Base-by-base conservation (phyloP, 2,329 filamentous ascomycete genomes). In the Dendryphion nanum region DNA sequence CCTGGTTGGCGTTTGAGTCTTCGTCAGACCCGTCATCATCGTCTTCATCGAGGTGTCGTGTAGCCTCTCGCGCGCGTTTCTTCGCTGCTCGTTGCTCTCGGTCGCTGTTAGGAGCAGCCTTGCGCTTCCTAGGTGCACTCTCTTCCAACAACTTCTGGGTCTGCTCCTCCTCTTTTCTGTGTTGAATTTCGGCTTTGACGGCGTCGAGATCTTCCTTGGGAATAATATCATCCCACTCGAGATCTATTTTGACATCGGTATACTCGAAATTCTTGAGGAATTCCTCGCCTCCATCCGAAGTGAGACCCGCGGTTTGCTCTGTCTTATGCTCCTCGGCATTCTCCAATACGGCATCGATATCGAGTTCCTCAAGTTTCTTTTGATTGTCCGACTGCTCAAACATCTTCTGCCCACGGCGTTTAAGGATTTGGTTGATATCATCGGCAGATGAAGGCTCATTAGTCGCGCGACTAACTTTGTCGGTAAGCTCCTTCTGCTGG, bases 171-270 rank as follows among this genome's bases (percentile, higher is more conserved):
- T 95, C 82, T 39, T 86, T 81, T 57, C 86, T 85, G 63, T 85
- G 82, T 51, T 94, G 86, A 56, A 97, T 91, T 35, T 95, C 88
- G 0, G 82, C 83, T 64, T 94, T 95, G 67, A 97, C 86, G 43
- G 83, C 83, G 13, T 90, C 90, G 14, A 98, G 78, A 56, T 95
- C 83, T 6, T 95, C 89, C 42, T 90, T 89, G 1, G 93, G 94
- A 52, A 98, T 97, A 55, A 98, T 98, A 50, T 97, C 86, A 56
- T 98, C 93, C 93, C 93, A 98, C 51, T 94, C 89, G 18, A 97
- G 82, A 48, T 97, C 78, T 43, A 97, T 86, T 69, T 97, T 97
- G 66, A 97, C 91, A 65, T 98, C 93, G 1, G 93, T 96, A 58
- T 95, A 95, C 60, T 97, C 89, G 52, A 87, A 87, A 43, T 81